Evolutionary conservation across 2,329 filamentous ascomycete species (phyloP), one percentile per base, ranked within the genome.

Genomic region (Scytalidium lignicola): DNA sequence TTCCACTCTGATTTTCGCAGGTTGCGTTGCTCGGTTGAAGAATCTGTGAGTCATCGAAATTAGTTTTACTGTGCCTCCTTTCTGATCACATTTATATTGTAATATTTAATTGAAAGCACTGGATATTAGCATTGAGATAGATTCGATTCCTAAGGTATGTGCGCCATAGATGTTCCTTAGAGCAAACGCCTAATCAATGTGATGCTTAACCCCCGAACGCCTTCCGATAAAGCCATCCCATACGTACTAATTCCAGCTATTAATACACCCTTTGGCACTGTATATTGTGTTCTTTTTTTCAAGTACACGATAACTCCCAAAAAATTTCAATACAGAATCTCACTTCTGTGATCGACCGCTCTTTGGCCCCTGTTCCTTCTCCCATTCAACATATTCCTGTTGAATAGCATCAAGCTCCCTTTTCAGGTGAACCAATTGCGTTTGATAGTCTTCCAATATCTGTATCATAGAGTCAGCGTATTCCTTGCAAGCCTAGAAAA

Each of bases 391-490:
- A 56, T 75, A 81, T 48, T 79, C 74, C 56, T 73, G 72, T 55
- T 72, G 71, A 43, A 80, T 76, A 43, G 73, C 68, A 47, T 74
- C 74, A 29, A 82, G 57, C 66, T 80, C 78, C 55, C 83, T 85
- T 67, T 83, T 86, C 54, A 95, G 73, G 64, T 91, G 85, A 62
- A 79, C 74, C 28, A 93, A 74, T 70, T 92, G 88, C 65, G 84
- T 87, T 65, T 91, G 85, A 65, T 91, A 92, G 62, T 90, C 86
- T 60, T 87, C 84, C 59, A 92, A 69, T 43, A 92, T 85, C 86
- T 90, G 54, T 10, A 47, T 64, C 54, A 64, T 46, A 22, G 28
- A 19, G 23, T 19, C 21, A 37, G 22, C 13, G 40, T 22, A 22
- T 32, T 21, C 29, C 19, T 23, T 44, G 20, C 6, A 42, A 64